phyloP scores from a whole-genome alignment of 176 grass and related monocot species.

The Aegilops bicornis region DNA sequence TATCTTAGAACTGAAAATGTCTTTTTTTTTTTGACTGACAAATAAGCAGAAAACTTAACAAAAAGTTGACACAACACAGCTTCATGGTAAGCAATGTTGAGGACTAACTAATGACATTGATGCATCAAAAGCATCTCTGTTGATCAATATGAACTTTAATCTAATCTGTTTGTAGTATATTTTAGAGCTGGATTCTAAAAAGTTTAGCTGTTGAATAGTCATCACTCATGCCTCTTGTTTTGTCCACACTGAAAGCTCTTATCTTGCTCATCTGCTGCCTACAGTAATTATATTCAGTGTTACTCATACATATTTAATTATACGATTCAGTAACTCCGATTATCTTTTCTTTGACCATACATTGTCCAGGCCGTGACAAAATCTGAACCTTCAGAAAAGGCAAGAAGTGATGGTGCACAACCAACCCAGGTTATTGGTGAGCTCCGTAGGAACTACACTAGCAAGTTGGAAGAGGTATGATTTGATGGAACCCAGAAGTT shows the following conservation, averaged over 20 bases:
- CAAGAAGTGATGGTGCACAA: constrained; percentile 40
- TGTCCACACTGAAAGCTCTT: neutral
- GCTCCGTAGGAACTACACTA: constrained; percentile 78
- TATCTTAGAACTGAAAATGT: neutral
- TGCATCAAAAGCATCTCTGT: neutral
- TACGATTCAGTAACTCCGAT: neutral
- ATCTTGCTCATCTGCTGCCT: neutral
- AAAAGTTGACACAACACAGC: neutral
- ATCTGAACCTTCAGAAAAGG: constrained; percentile 53
- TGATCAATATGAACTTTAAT: neutral
- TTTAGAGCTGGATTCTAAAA: neutral
- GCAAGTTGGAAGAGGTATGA: constrained; percentile 91
- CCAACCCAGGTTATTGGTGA: constrained; percentile 84
- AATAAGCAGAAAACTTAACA: neutral
- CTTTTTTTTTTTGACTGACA: neutral
- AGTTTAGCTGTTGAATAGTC: neutral
- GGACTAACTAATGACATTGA: neutral
- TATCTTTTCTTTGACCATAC: neutral
- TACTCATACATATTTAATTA: neutral
- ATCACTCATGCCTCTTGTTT: neutral
- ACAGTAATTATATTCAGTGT: neutral
- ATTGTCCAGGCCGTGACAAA: constrained; percentile 56
- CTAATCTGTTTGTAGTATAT: too few relatives aligned
- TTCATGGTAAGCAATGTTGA: too few relatives aligned
- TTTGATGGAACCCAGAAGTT: neutral